Conservation (phyloP, 192 early-diverging fungal species). For the Coemansia sp. region DNA sequence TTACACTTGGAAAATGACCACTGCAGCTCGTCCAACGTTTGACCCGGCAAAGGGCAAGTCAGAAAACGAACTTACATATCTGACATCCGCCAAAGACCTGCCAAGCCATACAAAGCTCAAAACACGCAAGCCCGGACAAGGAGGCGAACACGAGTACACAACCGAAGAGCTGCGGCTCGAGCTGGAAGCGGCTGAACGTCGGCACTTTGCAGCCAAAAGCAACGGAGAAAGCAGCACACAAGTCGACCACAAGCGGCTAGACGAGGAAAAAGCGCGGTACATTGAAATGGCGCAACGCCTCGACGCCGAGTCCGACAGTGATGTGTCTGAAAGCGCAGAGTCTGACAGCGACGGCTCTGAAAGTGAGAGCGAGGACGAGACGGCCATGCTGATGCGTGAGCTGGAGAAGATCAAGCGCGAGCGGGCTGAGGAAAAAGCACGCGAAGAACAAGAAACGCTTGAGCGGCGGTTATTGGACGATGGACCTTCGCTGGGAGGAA, state of each 20-base stretch:
- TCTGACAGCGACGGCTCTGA: slow-evolving; percentile 8
- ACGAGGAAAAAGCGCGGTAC: slow-evolving; percentile 30
- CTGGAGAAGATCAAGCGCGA: slow-evolving; percentile 92
- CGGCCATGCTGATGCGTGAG: slow-evolving; percentile 78
- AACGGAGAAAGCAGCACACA: slow-evolving; percentile 13
- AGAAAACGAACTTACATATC: slow-evolving; percentile 61
- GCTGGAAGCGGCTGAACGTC: slow-evolving; percentile 65
- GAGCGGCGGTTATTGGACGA: slow-evolving; percentile 60
- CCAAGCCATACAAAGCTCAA: slow-evolving; percentile 78
- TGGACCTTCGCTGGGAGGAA: slow-evolving; percentile 65
- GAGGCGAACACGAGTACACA: slow-evolving; percentile 60
- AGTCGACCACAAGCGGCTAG: too few relatives aligned
- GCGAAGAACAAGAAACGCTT: slow-evolving; percentile 51
- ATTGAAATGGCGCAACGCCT: slow-evolving; percentile 46
- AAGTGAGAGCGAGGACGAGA: slow-evolving; percentile 85
- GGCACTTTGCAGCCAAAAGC: slow-evolving; percentile 62
- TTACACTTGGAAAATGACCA: slow-evolving; percentile 50
- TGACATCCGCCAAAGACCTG: slow-evolving; percentile 68
- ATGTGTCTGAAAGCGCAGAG: slow-evolving; percentile 52
- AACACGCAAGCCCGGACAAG: slow-evolving; percentile 69
- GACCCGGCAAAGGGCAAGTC: slow-evolving; percentile 73
- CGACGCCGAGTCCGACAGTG: slow-evolving; percentile 53
- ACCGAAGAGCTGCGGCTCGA: slow-evolving; percentile 65
- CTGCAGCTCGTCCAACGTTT: slow-evolving; percentile 74
- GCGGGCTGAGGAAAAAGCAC: slow-evolving; percentile 86